Evolutionary conservation across 805 yeast species (phyloP).

Genomic region (Saturnispora hagleri): DNA sequence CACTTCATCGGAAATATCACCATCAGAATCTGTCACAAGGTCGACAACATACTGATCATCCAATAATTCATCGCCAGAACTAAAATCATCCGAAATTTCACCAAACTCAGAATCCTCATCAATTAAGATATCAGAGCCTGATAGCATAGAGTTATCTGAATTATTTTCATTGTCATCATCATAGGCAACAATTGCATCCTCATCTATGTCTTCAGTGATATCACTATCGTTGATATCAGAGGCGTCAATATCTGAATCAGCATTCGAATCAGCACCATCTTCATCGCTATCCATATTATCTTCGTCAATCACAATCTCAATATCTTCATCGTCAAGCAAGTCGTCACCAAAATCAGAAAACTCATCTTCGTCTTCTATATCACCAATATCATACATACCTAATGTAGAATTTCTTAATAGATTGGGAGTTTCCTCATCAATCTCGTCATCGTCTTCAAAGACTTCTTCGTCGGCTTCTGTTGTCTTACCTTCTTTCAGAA

Average conservation of each 20-base stretch:
- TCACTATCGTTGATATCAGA: conserved; percentile 23
- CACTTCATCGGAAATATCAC: conserved; percentile 15
- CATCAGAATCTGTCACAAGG: conserved; percentile 14
- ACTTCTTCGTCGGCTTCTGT: conserved; percentile 31
- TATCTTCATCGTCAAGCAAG: conserved; percentile 15
- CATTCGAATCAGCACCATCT: conserved; percentile 13
- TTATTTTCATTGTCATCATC: not conserved
- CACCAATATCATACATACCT: conserved; percentile 88
- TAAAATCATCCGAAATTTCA: conserved; percentile 7
- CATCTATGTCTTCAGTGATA: conserved; percentile 25
- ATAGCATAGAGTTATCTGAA: not conserved
- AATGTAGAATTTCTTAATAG: conserved; percentile 80
- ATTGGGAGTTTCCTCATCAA: conserved; percentile 69
- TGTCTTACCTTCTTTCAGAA: conserved; percentile 36
- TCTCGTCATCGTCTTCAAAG: conserved; percentile 35
- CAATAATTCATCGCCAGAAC: conserved; percentile 19
- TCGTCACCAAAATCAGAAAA: conserved; percentile 15
- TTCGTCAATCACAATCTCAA: conserved; percentile 25
- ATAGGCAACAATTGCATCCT: conserved; percentile 23
- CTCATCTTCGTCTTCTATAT: conserved; percentile 24
- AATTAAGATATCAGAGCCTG: not conserved
- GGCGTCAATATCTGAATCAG: conserved; percentile 28
- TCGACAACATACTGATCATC: conserved; percentile 23
- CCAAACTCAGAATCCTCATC: conserved; percentile 6
- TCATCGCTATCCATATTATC: conserved; percentile 24